Evolutionary conservation across 129 eudicot species (phyloP).

Genomic region (Ambrosia artemisiifolia): DNA sequence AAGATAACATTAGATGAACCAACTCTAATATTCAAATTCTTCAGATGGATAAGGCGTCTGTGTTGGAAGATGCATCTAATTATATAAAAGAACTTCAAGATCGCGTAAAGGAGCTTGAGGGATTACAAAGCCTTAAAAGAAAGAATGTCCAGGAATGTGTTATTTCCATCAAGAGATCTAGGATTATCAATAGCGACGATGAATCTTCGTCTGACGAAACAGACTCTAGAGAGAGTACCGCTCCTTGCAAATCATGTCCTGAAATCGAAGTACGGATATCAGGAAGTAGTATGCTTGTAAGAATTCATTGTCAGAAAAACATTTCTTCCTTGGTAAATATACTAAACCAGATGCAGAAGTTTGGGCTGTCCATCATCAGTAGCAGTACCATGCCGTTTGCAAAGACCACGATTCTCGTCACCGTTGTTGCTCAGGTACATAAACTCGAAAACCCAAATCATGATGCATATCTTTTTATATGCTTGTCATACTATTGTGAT

Average conservation of each 20-base stretch:
- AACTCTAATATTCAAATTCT: not conserved
- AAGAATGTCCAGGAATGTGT: conserved; percentile 29
- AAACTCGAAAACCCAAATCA: not conserved
- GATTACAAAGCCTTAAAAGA: conserved; percentile 16
- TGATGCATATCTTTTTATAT: not conserved
- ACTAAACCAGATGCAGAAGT: conserved; percentile 39
- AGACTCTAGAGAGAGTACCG: not conserved
- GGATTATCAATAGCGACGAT: conserved; percentile 11
- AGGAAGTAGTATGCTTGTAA: conserved; percentile 37
- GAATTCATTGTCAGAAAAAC: conserved; percentile 35
- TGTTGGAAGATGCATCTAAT: conserved; percentile 44
- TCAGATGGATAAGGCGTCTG: conserved; percentile 62
- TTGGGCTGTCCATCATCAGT: conserved; percentile 37
- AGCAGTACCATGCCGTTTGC: conserved; percentile 43
- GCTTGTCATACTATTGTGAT: no score
- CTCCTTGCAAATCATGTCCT: not conserved
- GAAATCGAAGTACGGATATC: conserved; percentile 42
- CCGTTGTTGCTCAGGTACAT: conserved; percentile 55
- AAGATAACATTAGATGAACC: not conserved
- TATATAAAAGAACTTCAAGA: conserved; percentile 53
- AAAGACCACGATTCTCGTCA: conserved; percentile 27
- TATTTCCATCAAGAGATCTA: conserved; percentile 26
- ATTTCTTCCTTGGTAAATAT: conserved; percentile 29
- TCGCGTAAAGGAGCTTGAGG: conserved; percentile 44
- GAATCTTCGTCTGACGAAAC: conserved; percentile 20